phyloP scores from a whole-genome alignment of 371 early-diverging fungal species.

The Scutellospora calospora region DNA sequence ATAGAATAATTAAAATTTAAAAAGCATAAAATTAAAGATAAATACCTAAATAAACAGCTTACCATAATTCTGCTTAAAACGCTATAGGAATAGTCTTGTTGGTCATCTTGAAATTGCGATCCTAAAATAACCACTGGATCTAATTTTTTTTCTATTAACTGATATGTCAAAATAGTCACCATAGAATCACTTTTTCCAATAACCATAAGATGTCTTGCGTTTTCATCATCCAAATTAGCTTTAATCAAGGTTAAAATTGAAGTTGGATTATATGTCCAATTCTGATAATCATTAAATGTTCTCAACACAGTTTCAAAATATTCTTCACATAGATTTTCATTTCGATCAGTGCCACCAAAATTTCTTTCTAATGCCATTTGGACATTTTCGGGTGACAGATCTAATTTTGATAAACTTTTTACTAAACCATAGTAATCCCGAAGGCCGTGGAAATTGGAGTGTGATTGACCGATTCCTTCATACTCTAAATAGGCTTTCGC shows the following conservation, averaged over 20 bases:
- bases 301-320: slow-evolving; percentile 1
- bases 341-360: slow-evolving; percentile 41
- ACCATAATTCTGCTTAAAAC: slow-evolving; percentile 43
- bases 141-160: not conserved
- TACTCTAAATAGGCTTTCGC: slow-evolving; percentile 39
- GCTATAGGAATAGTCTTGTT: slow-evolving; percentile 42
- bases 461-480: not conserved
- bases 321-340: not conserved
- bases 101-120: slow-evolving; percentile 44
- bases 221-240: slow-evolving; percentile 29
- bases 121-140: slow-evolving; percentile 40
- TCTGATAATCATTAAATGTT: not conserved
- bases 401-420: not conserved
- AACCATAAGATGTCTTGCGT: slow-evolving; percentile 42
- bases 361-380: slow-evolving; percentile 43
- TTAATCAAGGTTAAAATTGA: slow-evolving; percentile 12
- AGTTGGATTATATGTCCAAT: not conserved
- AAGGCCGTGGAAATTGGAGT: slow-evolving; percentile 37
- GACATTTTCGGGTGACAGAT: slow-evolving; percentile 15
- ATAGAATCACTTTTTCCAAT: slow-evolving; percentile 44
- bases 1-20: not conserved
- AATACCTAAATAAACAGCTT: not conserved
- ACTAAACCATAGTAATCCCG: slow-evolving; percentile 40
- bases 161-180: slow-evolving; percentile 39
- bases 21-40: not conserved